A percentile compares a stretch with the other conserved stretches of the same genome.
These are phyloP conservation scores for Prunus mira DNA, from an alignment of 306 rosid species.

Conservation along the genomic window DNA sequence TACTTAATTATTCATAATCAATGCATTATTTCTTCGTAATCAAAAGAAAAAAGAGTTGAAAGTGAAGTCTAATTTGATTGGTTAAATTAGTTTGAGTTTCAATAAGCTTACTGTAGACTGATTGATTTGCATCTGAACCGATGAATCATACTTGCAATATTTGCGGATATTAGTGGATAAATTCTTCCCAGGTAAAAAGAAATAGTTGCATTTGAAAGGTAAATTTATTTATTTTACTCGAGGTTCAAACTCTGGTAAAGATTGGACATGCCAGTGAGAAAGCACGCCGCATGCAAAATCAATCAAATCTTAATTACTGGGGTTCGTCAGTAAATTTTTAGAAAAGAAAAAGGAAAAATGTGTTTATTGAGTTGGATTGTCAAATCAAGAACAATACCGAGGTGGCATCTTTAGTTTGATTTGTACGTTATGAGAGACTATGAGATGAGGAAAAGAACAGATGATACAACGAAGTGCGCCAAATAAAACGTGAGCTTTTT, in stretches of 20 bases:
- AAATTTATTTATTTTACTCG: too few relatives aligned
- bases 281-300: neutral
- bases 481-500: constrained; percentile 12
- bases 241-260: neutral
- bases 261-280: constrained; percentile 21
- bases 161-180: too few relatives aligned
- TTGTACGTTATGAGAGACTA: neutral
- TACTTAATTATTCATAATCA: too few relatives aligned
- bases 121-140: too few relatives aligned
- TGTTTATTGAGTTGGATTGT: neutral
- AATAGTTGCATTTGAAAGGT: too few relatives aligned
- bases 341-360: neutral
- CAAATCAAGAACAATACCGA: neutral
- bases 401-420: neutral
- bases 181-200: too few relatives aligned
- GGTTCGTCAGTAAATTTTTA: neutral
- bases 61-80: too few relatives aligned
- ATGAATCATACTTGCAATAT: too few relatives aligned
- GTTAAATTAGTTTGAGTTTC: too few relatives aligned
- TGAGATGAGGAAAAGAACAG: neutral
- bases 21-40: too few relatives aligned
- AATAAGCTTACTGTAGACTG: too few relatives aligned
- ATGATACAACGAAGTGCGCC: constrained; percentile 22
- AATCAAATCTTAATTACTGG: neutral
- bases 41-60: too few relatives aligned